Evolutionary conservation across 192 early-diverging fungal genomes (phyloP), one percentile per base, ranked within the genome.

Genomic region (Mortierella alpina): DNA sequence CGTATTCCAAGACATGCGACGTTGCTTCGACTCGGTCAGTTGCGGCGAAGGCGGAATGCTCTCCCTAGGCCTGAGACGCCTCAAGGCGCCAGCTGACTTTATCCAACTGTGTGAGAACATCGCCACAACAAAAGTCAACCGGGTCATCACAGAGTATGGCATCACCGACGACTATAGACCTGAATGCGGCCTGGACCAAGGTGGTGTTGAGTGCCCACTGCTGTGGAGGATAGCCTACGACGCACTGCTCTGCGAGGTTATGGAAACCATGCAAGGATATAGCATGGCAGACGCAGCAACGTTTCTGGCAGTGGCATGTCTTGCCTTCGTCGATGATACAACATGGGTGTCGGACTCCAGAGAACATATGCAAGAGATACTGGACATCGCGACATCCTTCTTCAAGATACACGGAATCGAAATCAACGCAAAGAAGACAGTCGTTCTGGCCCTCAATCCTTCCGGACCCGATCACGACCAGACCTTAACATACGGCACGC

Each of bases 131-230:
- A 75, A 75, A 46, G 15, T 17, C 49, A 75, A 75, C 60, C 44
- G 22, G 23, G 54, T 75, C 11, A 68, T 75, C n/a, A 75, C 73
- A 6, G 73, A 61, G 1, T 75, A 63, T 20, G 73, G 73, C 4
- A 10, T 59, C n/a, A 75, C 73, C 0, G 59, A 75, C 1, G 61
- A 60, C 0, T 75, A 68, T 40, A 39, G 57, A 7, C 66, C 73
- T 1, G 40, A 55, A 2, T 75, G 73, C 31, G 66, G 73, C 7
- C 53, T 75, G 46, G 73, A 75, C 58, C 73, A 75, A 51, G 73
- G 73, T 10, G 65, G 73, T 18, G 66, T 75, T 0, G 73, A 75
- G 41, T 68, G 60, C n/a, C 73, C 73, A 40, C 53, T 75, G 2
- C 31, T 75, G 0, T 68, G 73, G 73, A 9, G 73, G 0, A 13